phyloP scores from a whole-genome alignment of 2,329 filamentous ascomycete genomes.

The Berkeleyomyces basicola region DNA sequence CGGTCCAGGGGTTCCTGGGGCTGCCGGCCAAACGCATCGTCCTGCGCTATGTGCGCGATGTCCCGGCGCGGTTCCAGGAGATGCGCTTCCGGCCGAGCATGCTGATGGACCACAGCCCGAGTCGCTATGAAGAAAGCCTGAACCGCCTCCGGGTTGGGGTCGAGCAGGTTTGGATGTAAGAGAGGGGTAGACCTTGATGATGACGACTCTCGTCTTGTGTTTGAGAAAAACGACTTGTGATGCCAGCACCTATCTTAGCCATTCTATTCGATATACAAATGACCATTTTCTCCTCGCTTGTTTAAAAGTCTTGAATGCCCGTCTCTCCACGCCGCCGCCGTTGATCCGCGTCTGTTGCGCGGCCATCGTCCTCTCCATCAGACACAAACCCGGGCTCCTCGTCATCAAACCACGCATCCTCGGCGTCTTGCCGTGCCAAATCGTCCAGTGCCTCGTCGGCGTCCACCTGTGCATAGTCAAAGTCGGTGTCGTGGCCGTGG shows the following conservation, averaged over 20 bases:
- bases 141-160: conserved; percentile 39
- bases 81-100: conserved; percentile 55
- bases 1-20: conserved; percentile 36
- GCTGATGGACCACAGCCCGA: conserved; percentile 61
- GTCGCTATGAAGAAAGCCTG: conserved; percentile 53
- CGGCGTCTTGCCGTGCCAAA: conserved; percentile 35
- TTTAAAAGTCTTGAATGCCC: conserved; percentile 54
- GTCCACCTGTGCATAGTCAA: conserved; percentile 60
- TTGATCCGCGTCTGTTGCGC: neutral
- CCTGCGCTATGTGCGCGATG: conserved; percentile 53
- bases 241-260: neutral
- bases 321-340: conserved; percentile 39
- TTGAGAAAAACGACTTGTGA: neutral
- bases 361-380: conserved; percentile 24
- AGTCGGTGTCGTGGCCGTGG: conserved; percentile 56
- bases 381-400: conserved; percentile 54
- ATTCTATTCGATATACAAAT: neutral
- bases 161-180: conserved; percentile 18
- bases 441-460: conserved; percentile 51
- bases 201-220: neutral
- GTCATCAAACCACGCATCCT: conserved; percentile 67
- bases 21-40: conserved; percentile 51
- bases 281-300: neutral
- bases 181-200: neutral
- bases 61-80: conserved; percentile 53